Percentiles rank a stretch among this genome's conserved stretches.
Evolutionary conservation across 495 filamentous ascomycete genomes (phyloP).

Genomic region (Usnea hakonensis): DNA sequence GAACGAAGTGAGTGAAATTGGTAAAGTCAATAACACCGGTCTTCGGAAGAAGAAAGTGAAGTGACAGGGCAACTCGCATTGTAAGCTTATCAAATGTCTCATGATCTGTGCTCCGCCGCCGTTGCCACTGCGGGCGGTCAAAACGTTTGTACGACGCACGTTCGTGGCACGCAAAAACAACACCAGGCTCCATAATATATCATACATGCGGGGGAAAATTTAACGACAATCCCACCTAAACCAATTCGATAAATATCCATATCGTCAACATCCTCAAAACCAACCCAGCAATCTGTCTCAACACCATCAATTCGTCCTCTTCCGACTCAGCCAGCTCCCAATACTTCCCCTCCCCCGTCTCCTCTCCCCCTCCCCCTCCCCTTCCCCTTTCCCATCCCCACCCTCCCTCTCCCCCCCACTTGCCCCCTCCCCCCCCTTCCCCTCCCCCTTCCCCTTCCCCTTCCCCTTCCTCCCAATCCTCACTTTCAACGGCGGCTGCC

Average conservation of each 20-base stretch:
- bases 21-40: neutral
- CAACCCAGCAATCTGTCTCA: neutral
- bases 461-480: constrained; percentile 4
- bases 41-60: too few species aligned
- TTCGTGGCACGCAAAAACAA: neutral
- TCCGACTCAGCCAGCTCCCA: constrained; percentile 9
- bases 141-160: neutral
- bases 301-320: constrained; percentile 7
- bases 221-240: neutral
- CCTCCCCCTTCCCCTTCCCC: neutral
- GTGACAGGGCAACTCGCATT: neutral
- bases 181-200: neutral
- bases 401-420: neutral
- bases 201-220: neutral
- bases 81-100: neutral
- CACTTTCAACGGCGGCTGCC: neutral
- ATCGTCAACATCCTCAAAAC: neutral
- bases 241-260: neutral
- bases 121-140: neutral
- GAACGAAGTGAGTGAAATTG: neutral
- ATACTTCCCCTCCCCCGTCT: constrained; percentile 3
- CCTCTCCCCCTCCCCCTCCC: neutral
- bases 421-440: neutral
- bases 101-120: too few species aligned
- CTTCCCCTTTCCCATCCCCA: neutral